A percentile compares a stretch with the other conserved stretches of the same genome.
phyloP scores from a whole-genome alignment of 768 basidiomycete genomes.

The Multifurca ochricompacta region DNA sequence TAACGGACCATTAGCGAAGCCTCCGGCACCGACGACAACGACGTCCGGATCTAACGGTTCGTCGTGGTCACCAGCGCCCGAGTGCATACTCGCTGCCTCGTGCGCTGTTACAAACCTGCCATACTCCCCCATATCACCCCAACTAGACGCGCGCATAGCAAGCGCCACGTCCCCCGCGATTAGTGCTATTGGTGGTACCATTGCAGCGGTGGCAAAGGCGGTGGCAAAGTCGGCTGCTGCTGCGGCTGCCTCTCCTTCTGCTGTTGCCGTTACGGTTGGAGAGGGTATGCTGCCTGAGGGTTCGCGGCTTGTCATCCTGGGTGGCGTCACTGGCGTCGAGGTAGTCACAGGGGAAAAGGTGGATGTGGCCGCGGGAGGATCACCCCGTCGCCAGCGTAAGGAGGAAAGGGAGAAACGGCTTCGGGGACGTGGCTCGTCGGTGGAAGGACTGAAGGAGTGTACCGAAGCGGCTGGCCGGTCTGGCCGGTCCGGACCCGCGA shows the following conservation, averaged over 20 bases:
- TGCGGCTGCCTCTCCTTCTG: no score
- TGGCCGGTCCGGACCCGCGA: neutral
- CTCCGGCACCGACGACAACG: slow-evolving; percentile 20
- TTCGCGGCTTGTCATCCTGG: slow-evolving; percentile 8
- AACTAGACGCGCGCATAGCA: slow-evolving; percentile 21
- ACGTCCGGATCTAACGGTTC: slow-evolving; percentile 18
- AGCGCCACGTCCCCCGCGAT: neutral
- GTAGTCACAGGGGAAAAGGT: neutral
- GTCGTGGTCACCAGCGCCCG: slow-evolving; percentile 18
- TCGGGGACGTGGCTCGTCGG: slow-evolving; percentile 12
- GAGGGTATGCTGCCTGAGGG: neutral
- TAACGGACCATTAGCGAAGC: slow-evolving; percentile 11
- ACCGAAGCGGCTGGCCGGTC: slow-evolving; percentile 1
- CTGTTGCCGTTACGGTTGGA: no score
- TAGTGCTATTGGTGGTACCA: no score
- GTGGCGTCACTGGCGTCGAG: slow-evolving; percentile 6
- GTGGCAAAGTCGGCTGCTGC: no score
- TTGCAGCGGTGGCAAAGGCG: neutral
- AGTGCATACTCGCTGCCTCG: slow-evolving; percentile 16
- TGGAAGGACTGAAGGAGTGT: slow-evolving; percentile 13
- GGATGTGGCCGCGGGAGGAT: slow-evolving; percentile 5
- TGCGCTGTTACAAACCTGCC: neutral
- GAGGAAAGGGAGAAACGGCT: slow-evolving; percentile 21
- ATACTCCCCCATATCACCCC: slow-evolving; percentile 22
- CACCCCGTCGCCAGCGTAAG: slow-evolving; percentile 15